Evolutionary conservation across 2,329 filamentous ascomycete genomes (phyloP).

Genomic region (Xylaria sp.): DNA sequence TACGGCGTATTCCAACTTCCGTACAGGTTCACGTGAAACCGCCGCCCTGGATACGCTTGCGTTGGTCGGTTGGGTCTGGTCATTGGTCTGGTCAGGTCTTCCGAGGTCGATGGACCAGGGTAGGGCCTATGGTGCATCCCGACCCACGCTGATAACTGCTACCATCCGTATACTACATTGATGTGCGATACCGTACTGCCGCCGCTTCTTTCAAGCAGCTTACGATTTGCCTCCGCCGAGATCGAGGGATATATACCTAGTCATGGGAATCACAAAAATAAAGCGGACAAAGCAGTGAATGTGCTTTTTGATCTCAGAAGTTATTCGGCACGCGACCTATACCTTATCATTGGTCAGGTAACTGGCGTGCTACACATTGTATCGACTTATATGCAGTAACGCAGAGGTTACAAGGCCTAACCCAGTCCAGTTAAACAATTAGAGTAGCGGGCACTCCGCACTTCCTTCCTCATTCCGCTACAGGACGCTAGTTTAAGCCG

Average conservation of each 20-base stretch:
- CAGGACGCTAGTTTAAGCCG: background rate
- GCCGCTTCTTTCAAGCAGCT: background rate
- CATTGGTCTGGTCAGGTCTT: slow-evolving; percentile 3
- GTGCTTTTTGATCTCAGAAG: background rate
- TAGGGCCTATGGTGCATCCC: slow-evolving; percentile 15
- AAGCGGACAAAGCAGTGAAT: background rate
- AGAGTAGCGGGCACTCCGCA: slow-evolving; percentile 27
- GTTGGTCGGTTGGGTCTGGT: slow-evolving; percentile 17
- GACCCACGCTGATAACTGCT: slow-evolving; percentile 7
- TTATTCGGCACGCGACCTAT: background rate
- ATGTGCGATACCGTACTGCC: slow-evolving; percentile 8
- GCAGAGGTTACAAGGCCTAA: background rate
- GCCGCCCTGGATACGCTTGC: slow-evolving; percentile 21
- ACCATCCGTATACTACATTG: slow-evolving; percentile 24
- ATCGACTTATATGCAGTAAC: background rate
- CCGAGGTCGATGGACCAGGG: background rate
- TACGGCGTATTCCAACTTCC: slow-evolving; percentile 4
- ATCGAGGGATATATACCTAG: background rate
- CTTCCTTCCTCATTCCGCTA: slow-evolving; percentile 27
- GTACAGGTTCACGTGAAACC: slow-evolving; percentile 30
- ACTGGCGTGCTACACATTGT: background rate
- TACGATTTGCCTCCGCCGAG: background rate
- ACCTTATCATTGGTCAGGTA: background rate
- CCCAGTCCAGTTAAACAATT: background rate
- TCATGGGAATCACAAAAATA: background rate